Evolutionary conservation across 1,284 basidiomycete genomes (phyloP).

Genomic region (Jaminaea rosea): DNA sequence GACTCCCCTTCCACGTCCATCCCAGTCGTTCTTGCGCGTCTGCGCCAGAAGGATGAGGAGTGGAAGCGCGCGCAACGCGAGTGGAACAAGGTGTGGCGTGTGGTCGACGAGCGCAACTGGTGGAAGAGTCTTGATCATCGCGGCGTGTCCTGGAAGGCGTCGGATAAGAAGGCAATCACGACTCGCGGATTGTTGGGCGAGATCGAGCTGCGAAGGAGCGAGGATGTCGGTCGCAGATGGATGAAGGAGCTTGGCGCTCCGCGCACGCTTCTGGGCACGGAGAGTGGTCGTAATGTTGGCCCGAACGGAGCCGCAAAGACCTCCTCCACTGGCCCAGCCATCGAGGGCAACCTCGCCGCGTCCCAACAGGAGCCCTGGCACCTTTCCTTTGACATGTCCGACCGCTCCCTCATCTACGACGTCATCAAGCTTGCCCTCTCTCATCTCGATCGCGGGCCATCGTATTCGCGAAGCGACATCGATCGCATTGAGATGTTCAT

Average conservation of each 20-base stretch:
- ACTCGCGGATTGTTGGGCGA: constrained; percentile 80
- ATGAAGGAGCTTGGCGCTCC: constrained; percentile 1
- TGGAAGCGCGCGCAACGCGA: constrained; percentile 91
- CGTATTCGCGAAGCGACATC: constrained; percentile 68
- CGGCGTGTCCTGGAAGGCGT: constrained; percentile 83
- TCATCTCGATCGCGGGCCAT: constrained; percentile 70
- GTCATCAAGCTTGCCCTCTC: constrained; percentile 78
- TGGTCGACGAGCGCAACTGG: constrained; percentile 82
- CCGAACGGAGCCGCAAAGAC: too few species aligned
- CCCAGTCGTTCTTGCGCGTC: constrained; percentile 78
- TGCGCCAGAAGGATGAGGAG: constrained; percentile 94
- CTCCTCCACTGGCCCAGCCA: neutral
- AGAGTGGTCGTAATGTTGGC: too few species aligned
- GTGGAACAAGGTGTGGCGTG: constrained; percentile 95
- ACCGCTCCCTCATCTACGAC: constrained; percentile 74
- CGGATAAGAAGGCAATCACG: constrained; percentile 92
- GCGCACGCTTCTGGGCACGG: neutral
- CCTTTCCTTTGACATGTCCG: constrained; percentile 69
- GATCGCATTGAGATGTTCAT: constrained; percentile 76
- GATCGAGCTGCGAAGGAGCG: constrained; percentile 68
- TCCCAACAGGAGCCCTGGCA: constrained; percentile 50
- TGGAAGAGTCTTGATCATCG: constrained; percentile 96
- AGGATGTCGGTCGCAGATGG: constrained; percentile 50
- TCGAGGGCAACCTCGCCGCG: neutral
- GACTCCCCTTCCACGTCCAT: constrained; percentile 83